These are phyloP conservation scores for Hevea brasiliensis DNA, from an alignment of 345 rosid species.

Conservation along the genomic window DNA sequence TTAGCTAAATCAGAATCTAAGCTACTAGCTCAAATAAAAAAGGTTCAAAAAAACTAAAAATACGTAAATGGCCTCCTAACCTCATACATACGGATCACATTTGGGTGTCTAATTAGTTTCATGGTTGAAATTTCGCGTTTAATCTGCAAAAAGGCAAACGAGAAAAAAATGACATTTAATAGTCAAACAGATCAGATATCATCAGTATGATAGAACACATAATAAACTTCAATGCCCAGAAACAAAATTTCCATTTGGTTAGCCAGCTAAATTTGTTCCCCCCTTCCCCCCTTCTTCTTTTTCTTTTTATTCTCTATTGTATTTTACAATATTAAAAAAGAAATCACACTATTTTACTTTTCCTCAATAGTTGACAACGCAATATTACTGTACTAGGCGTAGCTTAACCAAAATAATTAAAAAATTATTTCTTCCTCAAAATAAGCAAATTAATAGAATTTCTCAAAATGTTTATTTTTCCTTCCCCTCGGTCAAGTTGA, in stretches of 20 bases:
- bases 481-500: background rate
- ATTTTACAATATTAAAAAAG: too few relatives aligned
- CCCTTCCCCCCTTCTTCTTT: too few relatives aligned
- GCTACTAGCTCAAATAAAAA: background rate
- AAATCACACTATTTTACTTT: too few relatives aligned
- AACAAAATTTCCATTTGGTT: background rate
- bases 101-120: slow-evolving; percentile 90
- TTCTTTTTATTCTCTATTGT: background rate
- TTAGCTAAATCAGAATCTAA: background rate
- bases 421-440: background rate
- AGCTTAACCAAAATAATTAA: background rate
- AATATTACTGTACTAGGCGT: background rate
- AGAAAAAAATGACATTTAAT: background rate
- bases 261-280: too few relatives aligned
- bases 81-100: slow-evolving; percentile 95
- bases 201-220: background rate
- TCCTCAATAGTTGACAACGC: too few relatives aligned
- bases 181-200: background rate
- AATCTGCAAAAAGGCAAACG: slow-evolving; percentile 48
- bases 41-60: background rate
- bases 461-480: background rate
- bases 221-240: background rate
- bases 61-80: slow-evolving; percentile 40
- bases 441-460: too few relatives aligned
- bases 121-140: slow-evolving; percentile 94